Percentiles rank a stretch among this genome's conserved stretches.
phyloP scores from a whole-genome alignment of 371 early-diverging fungal genomes.

The Mucor circinelloides region DNA sequence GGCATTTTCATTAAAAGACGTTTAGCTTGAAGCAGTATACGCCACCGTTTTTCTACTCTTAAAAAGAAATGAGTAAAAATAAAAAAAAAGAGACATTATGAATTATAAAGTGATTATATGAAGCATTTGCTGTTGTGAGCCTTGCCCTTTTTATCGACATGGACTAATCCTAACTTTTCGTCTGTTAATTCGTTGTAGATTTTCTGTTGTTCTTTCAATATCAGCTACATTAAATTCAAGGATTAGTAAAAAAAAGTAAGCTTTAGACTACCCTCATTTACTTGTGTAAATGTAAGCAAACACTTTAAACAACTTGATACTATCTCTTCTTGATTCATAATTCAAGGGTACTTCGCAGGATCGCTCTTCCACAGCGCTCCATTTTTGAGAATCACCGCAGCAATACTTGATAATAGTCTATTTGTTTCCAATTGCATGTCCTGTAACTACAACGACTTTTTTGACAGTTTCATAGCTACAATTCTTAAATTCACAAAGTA shows the following conservation, averaged over 20 bases:
- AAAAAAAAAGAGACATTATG: too few species aligned
- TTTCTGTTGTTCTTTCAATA: conserved; percentile 4
- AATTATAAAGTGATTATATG: neutral
- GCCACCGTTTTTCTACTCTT: too few species aligned
- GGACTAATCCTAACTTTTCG: neutral
- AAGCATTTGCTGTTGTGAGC: neutral
- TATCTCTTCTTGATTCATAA: conserved; percentile 3
- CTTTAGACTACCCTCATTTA: neutral
- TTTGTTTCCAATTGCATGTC: conserved; percentile 1
- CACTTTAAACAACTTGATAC: conserved; percentile 5
- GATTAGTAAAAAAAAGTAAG: too few species aligned
- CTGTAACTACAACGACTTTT: neutral
- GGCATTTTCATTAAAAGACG: conserved; percentile 1
- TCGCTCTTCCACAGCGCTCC: neutral
- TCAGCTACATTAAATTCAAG: neutral
- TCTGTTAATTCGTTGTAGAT: conserved; percentile 7
- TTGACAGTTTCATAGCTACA: neutral
- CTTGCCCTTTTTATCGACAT: conserved; percentile 3
- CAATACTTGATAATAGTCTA: conserved; percentile 11
- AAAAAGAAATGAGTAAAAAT: too few species aligned
- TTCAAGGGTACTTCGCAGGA: neutral
- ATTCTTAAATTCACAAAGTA: conserved; percentile 1
- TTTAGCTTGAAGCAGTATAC: neutral
- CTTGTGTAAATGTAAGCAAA: conserved; percentile 18
- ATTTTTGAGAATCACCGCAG: neutral